Conservation (phyloP, 306 rosid species). For the Rubus parviflorus region DNA sequence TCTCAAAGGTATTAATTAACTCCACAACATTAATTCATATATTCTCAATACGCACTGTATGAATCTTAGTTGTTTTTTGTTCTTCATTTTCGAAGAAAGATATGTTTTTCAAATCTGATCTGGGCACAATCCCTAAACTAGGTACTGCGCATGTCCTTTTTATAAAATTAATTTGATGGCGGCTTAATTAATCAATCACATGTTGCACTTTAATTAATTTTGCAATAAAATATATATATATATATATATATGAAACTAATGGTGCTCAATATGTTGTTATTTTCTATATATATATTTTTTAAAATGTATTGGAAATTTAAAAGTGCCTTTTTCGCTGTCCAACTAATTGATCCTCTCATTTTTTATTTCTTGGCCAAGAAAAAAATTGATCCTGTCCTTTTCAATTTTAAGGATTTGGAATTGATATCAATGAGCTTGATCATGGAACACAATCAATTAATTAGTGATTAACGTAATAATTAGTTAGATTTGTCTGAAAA, state of each 20-base stretch:
- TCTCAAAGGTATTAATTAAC: conserved; percentile 62
- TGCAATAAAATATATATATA: no score
- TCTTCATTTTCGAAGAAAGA: not conserved
- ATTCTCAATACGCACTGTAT: not conserved
- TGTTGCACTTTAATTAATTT: not conserved
- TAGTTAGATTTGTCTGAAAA: not conserved
- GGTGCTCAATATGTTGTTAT: not conserved
- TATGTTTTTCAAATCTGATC: conserved; percentile 1
- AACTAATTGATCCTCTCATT: no score
- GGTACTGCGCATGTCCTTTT: not conserved
- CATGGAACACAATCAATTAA: not conserved
- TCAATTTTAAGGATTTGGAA: not conserved
- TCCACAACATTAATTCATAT: not conserved
- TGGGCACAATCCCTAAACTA: not conserved
- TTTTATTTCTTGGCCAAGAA: not conserved
- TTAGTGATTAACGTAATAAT: not conserved
- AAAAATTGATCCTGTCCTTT: not conserved
- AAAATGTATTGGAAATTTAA: not conserved
- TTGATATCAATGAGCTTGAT: not conserved
- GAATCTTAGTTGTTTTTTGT: not conserved
- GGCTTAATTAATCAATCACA: not conserved
- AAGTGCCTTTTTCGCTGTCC: not conserved
- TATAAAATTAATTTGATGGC: not conserved
- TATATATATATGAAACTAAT: not conserved
- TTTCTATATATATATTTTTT: not conserved